phyloP scores from a whole-genome alignment of 75 land plant species.

The Pinus taeda region DNA sequence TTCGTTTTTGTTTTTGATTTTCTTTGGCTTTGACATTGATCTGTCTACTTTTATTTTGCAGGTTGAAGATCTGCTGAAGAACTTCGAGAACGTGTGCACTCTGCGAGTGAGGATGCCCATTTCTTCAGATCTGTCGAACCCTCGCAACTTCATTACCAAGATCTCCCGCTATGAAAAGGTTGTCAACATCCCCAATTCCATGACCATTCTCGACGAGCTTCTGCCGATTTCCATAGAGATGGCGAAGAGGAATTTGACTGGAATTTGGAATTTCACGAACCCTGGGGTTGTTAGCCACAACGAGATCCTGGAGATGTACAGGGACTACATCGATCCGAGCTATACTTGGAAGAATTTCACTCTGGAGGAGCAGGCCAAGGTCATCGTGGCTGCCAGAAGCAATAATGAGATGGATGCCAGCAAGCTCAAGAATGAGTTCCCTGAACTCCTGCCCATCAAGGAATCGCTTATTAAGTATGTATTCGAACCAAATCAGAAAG shows the following conservation, averaged over 20 bases:
- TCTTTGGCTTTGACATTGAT: neutral
- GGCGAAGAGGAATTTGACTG: conserved; percentile 70
- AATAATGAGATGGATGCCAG: conserved; percentile 71
- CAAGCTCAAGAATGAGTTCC: conserved; percentile 67
- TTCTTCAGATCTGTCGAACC: conserved; percentile 58
- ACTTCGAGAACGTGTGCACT: conserved; percentile 76
- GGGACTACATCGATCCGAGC: conserved; percentile 49
- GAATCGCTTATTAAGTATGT: conserved; percentile 64
- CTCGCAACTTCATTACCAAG: conserved; percentile 81
- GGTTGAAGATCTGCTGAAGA: conserved; percentile 69
- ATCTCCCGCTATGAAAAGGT: conserved; percentile 69
- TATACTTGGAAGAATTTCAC: conserved; percentile 76
- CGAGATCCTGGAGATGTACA: conserved; percentile 75
- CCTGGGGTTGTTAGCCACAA: conserved; percentile 70
- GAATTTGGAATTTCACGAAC: conserved; percentile 67
- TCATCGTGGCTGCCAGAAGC: conserved; percentile 73
- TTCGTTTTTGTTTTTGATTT: too few species aligned
- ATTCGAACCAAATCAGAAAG: conserved; percentile 9
- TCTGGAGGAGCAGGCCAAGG: conserved; percentile 79
- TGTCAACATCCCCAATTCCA: conserved; percentile 74
- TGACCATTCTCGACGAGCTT: conserved; percentile 77
- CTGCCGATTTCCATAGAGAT: conserved; percentile 72
- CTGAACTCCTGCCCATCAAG: conserved; percentile 55
- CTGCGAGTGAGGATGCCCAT: conserved; percentile 77
- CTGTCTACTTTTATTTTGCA: conserved; percentile 8